Evolutionary conservation across 2,329 filamentous ascomycete genomes (phyloP).

Genomic region (Ophiostoma tasmaniense): DNA sequence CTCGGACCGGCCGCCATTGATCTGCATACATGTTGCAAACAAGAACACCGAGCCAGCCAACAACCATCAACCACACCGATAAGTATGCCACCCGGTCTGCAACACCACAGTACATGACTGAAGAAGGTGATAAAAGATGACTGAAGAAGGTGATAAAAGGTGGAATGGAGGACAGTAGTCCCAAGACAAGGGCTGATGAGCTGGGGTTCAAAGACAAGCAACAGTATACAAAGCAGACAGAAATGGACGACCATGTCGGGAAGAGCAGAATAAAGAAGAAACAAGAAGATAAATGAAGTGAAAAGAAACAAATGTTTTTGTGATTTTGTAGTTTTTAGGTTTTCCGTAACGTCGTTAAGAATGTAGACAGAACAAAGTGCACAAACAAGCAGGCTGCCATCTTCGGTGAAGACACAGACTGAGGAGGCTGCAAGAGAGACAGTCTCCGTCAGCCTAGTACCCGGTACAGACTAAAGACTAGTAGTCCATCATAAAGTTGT

Average conservation of each 20-base stretch:
- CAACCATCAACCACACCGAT: neutral
- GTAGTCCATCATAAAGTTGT: slow-evolving; percentile 1
- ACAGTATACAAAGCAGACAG: neutral
- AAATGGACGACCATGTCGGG: neutral
- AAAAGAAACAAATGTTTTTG: neutral
- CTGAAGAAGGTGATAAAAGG: neutral
- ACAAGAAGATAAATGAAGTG: neutral
- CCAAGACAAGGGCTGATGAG: neutral
- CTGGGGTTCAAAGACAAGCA: neutral
- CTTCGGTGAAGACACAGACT: neutral
- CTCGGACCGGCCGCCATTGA: neutral
- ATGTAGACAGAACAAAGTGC: neutral
- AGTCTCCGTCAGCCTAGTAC: neutral
- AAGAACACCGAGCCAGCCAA: neutral
- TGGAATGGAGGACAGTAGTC: neutral
- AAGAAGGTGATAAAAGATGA: neutral
- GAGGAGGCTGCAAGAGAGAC: neutral
- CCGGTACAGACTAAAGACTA: neutral
- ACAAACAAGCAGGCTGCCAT: too few relatives aligned
- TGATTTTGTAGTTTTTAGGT: neutral
- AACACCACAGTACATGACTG: neutral
- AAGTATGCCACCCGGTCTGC: neutral
- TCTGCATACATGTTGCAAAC: neutral
- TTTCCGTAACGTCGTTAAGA: neutral
- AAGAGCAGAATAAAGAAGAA: neutral